Conservation (phyloP, 83 land plant genomes). For the Diphasiastrum complanatum region DNA sequence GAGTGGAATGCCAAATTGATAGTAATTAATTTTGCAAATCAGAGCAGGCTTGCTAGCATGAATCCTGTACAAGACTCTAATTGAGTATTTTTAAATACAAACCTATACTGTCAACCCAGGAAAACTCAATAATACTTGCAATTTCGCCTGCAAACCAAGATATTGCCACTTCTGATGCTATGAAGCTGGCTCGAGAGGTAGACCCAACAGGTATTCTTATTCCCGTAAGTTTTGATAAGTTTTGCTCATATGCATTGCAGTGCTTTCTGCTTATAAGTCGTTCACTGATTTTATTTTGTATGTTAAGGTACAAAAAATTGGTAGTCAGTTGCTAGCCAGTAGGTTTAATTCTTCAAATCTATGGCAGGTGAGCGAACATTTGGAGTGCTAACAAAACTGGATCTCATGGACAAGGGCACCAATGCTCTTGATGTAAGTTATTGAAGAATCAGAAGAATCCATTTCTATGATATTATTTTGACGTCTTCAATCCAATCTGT, state of each 20-base stretch:
- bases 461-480: too few species aligned
- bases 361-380: conserved; percentile 96
- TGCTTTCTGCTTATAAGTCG: neutral
- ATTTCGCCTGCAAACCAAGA: conserved; percentile 73
- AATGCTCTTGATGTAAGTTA: conserved; percentile 95
- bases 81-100: too few species aligned
- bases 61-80: conserved; percentile 29
- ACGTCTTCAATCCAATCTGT: too few species aligned
- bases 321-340: too few species aligned
- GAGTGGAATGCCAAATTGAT: neutral
- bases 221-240: neutral
- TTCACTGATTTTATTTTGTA: too few species aligned
- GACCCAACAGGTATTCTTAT: conserved; percentile 46
- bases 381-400: conserved; percentile 92
- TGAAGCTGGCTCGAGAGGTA: conserved; percentile 64
- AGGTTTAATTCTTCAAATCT: too few species aligned
- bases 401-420: conserved; percentile 94
- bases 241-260: neutral
- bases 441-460: too few species aligned
- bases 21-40: neutral
- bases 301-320: too few species aligned
- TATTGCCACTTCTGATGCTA: conserved; percentile 72
- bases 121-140: conserved; percentile 55
- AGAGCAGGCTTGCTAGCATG: conserved; percentile 4
- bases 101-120: too few species aligned